Conservation (phyloP, 2,329 filamentous ascomycete genomes). For the Mollisia scopiformis region DNA sequence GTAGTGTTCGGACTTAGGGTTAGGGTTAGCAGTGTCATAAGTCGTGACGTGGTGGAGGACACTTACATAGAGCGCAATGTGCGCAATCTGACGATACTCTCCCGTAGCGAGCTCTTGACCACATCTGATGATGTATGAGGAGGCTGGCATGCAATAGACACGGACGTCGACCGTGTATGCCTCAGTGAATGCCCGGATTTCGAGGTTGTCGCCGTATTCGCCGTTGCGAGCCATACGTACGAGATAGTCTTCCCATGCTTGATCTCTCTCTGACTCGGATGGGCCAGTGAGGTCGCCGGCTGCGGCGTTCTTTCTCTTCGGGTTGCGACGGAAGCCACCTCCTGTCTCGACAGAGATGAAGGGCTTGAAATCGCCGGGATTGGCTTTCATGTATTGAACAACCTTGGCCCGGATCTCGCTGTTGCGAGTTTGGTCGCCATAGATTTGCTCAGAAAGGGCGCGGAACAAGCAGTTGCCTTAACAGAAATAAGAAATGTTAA, state of each 20-base stretch:
- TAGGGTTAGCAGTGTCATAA: conserved; percentile 17
- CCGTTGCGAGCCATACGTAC: conserved; percentile 61
- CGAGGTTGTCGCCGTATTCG: conserved; percentile 68
- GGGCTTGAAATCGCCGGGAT: conserved; percentile 64
- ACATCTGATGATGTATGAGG: conserved; percentile 47
- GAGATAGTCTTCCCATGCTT: conserved; percentile 57
- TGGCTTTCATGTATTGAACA: conserved; percentile 63
- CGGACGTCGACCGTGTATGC: conserved; percentile 64
- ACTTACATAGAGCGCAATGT: conserved; percentile 67
- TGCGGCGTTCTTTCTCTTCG: conserved; percentile 54
- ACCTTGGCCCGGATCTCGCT: conserved; percentile 59
- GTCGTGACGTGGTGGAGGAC: background rate
- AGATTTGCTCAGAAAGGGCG: conserved; percentile 68
- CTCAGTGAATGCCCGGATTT: conserved; percentile 67
- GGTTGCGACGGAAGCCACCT: conserved; percentile 58
- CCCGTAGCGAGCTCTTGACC: conserved; percentile 34
- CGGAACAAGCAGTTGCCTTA: conserved; percentile 72
- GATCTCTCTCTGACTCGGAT: conserved; percentile 55
- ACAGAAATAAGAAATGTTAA: conserved; percentile 28
- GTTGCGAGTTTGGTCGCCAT: conserved; percentile 60
- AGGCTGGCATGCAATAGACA: conserved; percentile 56
- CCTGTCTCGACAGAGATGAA: conserved; percentile 60
- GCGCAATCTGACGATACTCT: conserved; percentile 40
- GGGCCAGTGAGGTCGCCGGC: conserved; percentile 40
- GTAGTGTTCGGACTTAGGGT: conserved; percentile 57